Evolutionary conservation across 768 basidiomycete species (phyloP), one percentile per base, ranked within the genome.

Genomic region (Boletus rex-veris): DNA sequence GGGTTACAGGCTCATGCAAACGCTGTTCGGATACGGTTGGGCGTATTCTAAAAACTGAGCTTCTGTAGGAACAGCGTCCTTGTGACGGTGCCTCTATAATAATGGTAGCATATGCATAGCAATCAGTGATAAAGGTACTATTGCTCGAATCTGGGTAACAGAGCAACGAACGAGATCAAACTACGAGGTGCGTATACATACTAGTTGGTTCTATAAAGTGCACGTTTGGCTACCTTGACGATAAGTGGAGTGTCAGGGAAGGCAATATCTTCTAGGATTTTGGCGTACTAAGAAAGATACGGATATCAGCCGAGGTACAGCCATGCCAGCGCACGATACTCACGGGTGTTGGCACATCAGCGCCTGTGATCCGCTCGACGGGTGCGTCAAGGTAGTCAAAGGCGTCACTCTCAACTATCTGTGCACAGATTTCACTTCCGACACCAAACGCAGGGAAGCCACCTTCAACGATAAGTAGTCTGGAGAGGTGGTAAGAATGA

Each of bases 391-490:
- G 87, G 77, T 92, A 98, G 75, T 98, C 94, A 68, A 96, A 99
- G 3, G 94, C 96, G 65, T 97, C 92, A 63, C 91, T 92, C 80
- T 99, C 97, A 51, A 96, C 80, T 63, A 98, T 92, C 73, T 98
- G 95, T 14, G 97, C 97, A 62, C 91, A 92, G 65, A 99, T 96
- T 75, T 99, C 97, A 63, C 93, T 95, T 60, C 97, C 97, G 51
- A 99, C 96, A 76, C 97, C 93, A 72, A 98, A 98, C 46, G 83
- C 86, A 37, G 97, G 97, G 92, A 97, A 99, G 37, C 97, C 97
- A 73, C 96, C 96, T 74, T 99, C 97, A 47, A 93, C 95, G 53
- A 90, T 91, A 50, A 99, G 79, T 58, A 99, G 81, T 52, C 92
- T 94, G 58, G 26, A 55, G 31, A 39, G 18, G 7, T 18, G 38